Percentiles rank a stretch among this genome's conserved stretches.
Conservation (phyloP, 2,329 filamentous ascomycete species). For the Xylaria sp. region DNA sequence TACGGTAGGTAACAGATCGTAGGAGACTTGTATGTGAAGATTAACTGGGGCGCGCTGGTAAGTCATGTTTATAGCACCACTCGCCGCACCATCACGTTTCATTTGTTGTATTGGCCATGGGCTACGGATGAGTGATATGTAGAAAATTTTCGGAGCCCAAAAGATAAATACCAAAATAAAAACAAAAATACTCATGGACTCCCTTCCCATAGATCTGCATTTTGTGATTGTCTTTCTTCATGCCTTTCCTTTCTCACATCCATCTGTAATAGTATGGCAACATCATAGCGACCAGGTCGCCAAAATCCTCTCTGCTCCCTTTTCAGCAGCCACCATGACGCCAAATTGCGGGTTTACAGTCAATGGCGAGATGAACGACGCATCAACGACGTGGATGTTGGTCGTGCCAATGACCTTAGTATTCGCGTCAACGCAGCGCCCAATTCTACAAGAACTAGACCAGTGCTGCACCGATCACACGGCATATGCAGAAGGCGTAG, state of each 20-base stretch:
- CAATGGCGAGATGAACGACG: constrained; percentile 60
- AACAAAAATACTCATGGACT: no score
- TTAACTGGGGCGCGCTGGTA: not conserved
- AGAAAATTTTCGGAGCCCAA: no score
- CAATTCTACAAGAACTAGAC: constrained; percentile 64
- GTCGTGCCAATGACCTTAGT: constrained; percentile 59
- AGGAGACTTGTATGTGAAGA: not conserved
- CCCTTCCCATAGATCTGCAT: no score
- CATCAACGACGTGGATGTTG: constrained; percentile 65
- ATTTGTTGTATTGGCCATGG: not conserved
- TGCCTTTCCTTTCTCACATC: no score
- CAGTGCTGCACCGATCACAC: constrained; percentile 64
- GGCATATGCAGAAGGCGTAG: constrained; percentile 59
- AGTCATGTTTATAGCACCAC: not conserved
- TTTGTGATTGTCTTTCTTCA: not conserved
- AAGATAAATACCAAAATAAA: no score
- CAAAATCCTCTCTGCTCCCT: constrained; percentile 61
- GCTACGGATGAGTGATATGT: not conserved
- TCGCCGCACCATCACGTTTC: not conserved
- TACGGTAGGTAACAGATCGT: not conserved
- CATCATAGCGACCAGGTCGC: constrained; percentile 34
- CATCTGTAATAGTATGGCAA: not conserved
- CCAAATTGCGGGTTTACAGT: constrained; percentile 67
- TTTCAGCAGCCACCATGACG: constrained; percentile 65
- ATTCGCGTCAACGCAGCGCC: constrained; percentile 59